A percentile compares a stretch with the other conserved stretches of the same genome.
Conservation (phyloP, 352 stramenopile genomes). For the Globisporangium ultimum region DNA sequence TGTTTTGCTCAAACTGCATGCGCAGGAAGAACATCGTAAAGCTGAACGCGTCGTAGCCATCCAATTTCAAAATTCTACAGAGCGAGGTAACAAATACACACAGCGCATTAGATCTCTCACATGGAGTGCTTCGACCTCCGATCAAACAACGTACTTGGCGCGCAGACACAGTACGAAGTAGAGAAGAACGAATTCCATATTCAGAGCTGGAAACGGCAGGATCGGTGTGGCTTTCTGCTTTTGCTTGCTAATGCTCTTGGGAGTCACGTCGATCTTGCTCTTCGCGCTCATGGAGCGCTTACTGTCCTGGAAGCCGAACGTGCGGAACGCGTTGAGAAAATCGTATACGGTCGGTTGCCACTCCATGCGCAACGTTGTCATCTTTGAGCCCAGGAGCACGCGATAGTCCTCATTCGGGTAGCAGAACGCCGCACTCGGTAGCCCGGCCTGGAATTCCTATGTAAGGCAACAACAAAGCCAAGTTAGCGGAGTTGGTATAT, state of each 20-base stretch:
- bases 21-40: constrained; percentile 86
- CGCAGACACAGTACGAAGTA: constrained; percentile 75
- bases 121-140: background rate
- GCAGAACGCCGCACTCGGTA: constrained; percentile 49
- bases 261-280: constrained; percentile 60
- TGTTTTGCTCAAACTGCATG: constrained; percentile 78
- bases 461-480: background rate
- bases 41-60: constrained; percentile 78
- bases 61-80: constrained; percentile 37
- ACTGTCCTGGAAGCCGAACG: constrained; percentile 78
- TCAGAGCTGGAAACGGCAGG: constrained; percentile 63
- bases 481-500: too few relatives aligned
- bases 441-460: constrained; percentile 41
- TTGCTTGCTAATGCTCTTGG: constrained; percentile 15
- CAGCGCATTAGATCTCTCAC: constrained; percentile 2
- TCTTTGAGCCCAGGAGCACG: constrained; percentile 24
- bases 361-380: constrained; percentile 49
- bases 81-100: background rate
- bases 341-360: constrained; percentile 74
- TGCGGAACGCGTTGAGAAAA: constrained; percentile 72
- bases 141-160: constrained; percentile 30
- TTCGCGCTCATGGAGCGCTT: constrained; percentile 82
- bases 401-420: constrained; percentile 52
- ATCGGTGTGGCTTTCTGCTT: constrained; percentile 8
- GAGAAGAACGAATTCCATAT: constrained; percentile 80